A percentile compares a stretch with the other conserved stretches of the same genome.
These are phyloP conservation scores for Calocera viscosa DNA, from an alignment of 768 basidiomycete species.

Conservation along the genomic window DNA sequence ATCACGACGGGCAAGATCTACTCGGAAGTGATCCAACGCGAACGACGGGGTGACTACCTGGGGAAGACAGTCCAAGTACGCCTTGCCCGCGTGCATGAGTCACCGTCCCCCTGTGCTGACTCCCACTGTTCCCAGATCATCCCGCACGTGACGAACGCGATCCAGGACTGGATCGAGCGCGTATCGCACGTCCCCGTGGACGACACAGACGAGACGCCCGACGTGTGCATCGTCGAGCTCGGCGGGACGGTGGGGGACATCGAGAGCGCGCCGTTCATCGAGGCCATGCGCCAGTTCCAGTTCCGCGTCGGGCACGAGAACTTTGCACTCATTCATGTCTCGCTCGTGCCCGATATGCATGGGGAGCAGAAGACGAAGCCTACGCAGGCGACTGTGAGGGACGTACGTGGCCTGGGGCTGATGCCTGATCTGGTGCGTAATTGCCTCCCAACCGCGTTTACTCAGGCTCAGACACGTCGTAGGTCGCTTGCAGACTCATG, in stretches of 20 bases:
- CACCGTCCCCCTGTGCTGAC: background rate
- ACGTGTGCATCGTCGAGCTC: slow-evolving; percentile 97
- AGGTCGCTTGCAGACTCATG: slow-evolving; percentile 89
- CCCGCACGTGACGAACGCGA: slow-evolving; percentile 89
- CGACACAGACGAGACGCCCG: slow-evolving; percentile 81
- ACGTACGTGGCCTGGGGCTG: slow-evolving; percentile 80
- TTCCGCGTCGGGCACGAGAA: slow-evolving; percentile 94
- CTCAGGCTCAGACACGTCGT: background rate
- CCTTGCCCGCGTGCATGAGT: background rate
- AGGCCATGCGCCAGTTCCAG: slow-evolving; percentile 99
- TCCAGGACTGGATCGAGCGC: slow-evolving; percentile 97
- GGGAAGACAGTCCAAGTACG: slow-evolving; percentile 91
- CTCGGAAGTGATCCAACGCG: slow-evolving; percentile 88
- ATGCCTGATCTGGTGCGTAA: slow-evolving; percentile 74
- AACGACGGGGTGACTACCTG: slow-evolving; percentile 53
- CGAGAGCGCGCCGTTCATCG: slow-evolving; percentile 94
- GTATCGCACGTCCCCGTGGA: slow-evolving; percentile 92
- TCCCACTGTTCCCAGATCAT: too few relatives aligned
- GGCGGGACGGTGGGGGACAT: slow-evolving; percentile 98
- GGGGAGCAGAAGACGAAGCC: slow-evolving; percentile 99
- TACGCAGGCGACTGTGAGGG: slow-evolving; percentile 92
- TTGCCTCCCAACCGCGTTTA: background rate
- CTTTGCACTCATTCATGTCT: slow-evolving; percentile 93
- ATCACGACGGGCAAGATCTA: slow-evolving; percentile 99
- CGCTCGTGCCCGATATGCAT: slow-evolving; percentile 95